Percentiles rank a stretch among this genome's conserved stretches.
Evolutionary conservation across 495 filamentous ascomycete genomes (phyloP).

Genomic region (Peziza echinospora): DNA sequence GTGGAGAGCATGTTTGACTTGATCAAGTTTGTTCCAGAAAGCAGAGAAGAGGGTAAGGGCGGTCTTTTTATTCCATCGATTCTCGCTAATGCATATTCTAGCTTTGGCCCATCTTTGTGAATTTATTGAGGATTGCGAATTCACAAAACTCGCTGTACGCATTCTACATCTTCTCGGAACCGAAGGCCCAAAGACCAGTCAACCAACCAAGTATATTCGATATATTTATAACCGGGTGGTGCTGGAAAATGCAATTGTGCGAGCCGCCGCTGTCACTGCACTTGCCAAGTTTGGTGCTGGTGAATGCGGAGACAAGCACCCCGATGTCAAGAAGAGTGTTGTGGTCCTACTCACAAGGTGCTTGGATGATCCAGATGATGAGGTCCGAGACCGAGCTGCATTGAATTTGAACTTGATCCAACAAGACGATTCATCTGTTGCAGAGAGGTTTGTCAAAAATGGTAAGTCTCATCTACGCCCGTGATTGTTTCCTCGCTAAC

Average conservation of each 20-base stretch:
- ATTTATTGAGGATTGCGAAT: conserved; percentile 99
- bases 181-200: conserved; percentile 85
- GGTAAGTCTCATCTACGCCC: conserved; percentile 29
- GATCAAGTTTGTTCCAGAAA: conserved; percentile 96
- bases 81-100: conserved; percentile 12
- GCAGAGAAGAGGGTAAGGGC: conserved; percentile 63
- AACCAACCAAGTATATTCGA: conserved; percentile 94
- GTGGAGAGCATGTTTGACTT: conserved; percentile 99
- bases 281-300: conserved; percentile 93
- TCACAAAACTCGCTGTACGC: conserved; percentile 90
- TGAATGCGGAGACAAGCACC: conserved; percentile 42
- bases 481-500: conserved; percentile 10
- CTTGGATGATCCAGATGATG: conserved; percentile 91
- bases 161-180: conserved; percentile 82
- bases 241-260: conserved; percentile 86
- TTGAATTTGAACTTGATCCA: conserved; percentile 75
- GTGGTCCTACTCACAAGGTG: conserved; percentile 80
- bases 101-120: conserved; percentile 91
- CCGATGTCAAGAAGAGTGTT: conserved; percentile 87
- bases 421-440: conserved; percentile 63
- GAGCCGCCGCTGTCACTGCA: conserved; percentile 87
- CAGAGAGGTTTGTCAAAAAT: conserved; percentile 71
- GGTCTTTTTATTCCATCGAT: conserved; percentile 1
- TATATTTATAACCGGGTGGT: conserved; percentile 99
- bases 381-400: conserved; percentile 88